These are phyloP conservation scores for Nakaseomyces glabratus DNA, from an alignment of 1,139 yeast genomes.

Conservation along the genomic window DNA sequence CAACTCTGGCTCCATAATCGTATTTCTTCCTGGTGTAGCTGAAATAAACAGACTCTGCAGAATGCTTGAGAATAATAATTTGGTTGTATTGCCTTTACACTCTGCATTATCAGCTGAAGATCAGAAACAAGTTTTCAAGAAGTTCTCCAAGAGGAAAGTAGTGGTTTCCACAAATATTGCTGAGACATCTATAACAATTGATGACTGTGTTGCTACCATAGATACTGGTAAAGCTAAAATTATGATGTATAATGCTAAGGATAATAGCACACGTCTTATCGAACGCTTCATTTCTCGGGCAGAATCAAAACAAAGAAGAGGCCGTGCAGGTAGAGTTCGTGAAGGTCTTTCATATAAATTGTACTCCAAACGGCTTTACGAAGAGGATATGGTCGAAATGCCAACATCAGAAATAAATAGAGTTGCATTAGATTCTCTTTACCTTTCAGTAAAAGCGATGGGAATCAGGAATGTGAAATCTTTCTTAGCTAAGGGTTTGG, in stretches of 20 bases:
- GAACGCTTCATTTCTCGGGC: constrained; percentile 89
- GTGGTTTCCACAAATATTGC: constrained; percentile 89
- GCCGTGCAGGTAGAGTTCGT: constrained; percentile 96
- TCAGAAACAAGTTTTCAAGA: constrained; percentile 63
- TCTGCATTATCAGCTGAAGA: constrained; percentile 80
- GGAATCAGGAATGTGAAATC: constrained; percentile 62
- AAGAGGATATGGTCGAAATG: constrained; percentile 48
- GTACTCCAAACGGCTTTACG: constrained; percentile 55
- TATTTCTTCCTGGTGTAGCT: constrained; percentile 85
- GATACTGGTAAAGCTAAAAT: constrained; percentile 83
- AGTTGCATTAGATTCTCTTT: constrained; percentile 73
- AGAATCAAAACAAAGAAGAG: constrained; percentile 86
- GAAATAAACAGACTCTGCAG: constrained; percentile 63
- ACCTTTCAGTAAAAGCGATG: constrained; percentile 80
- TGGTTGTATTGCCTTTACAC: constrained; percentile 62
- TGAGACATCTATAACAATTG: constrained; percentile 83
- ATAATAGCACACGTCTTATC: constrained; percentile 60
- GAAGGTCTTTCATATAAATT: constrained; percentile 75
- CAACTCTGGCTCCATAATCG: constrained; percentile 64
- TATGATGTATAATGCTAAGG: constrained; percentile 55
- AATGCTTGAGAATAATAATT: constrained; percentile 21
- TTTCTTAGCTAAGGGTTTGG: constrained; percentile 69
- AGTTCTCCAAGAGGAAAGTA: constrained; percentile 59
- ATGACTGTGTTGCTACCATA: constrained; percentile 87
- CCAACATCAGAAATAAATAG: constrained; percentile 87